Evolutionary conservation across 805 yeast species (phyloP).

Genomic region (Priceomyces carsonii): DNA sequence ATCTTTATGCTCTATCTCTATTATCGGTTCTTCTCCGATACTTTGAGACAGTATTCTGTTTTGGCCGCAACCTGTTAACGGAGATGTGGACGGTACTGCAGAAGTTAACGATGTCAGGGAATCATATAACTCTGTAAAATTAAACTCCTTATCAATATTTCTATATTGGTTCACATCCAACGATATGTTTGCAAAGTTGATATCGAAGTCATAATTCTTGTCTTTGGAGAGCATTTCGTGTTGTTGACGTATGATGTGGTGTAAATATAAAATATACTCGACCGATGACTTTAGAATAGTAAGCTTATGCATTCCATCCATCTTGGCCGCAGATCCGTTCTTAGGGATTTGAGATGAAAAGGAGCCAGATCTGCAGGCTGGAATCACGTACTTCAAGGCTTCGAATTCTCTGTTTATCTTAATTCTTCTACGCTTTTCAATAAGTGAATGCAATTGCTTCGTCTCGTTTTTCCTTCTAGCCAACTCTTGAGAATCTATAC

Average conservation of each 20-base stretch:
- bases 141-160: slow-evolving; percentile 56
- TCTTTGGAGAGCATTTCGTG: slow-evolving; percentile 34
- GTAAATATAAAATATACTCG: slow-evolving; percentile 73
- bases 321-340: slow-evolving; percentile 33
- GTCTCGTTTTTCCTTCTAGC: slow-evolving; percentile 44
- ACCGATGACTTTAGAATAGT: slow-evolving; percentile 82
- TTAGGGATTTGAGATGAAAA: slow-evolving; percentile 8
- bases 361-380: slow-evolving; percentile 64
- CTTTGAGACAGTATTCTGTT: not conserved
- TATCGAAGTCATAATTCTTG: slow-evolving; percentile 38
- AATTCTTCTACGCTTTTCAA: slow-evolving; percentile 75
- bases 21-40: not conserved
- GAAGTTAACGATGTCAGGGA: not conserved
- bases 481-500: slow-evolving; percentile 40
- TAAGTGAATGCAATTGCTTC: slow-evolving; percentile 63
- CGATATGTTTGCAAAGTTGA: slow-evolving; percentile 54
- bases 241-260: slow-evolving; percentile 55
- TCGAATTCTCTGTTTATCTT: slow-evolving; percentile 84
- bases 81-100: not conserved
- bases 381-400: slow-evolving; percentile 72
- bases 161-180: slow-evolving; percentile 60
- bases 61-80: not conserved
- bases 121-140: slow-evolving; percentile 39
- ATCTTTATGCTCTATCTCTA: slow-evolving; percentile 2
- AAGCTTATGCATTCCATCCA: slow-evolving; percentile 75